Percentiles rank a stretch among this genome's conserved stretches.
These are phyloP conservation scores for Huntiella abstrusa DNA, from an alignment of 2,329 filamentous ascomycete species.

Conservation along the genomic window DNA sequence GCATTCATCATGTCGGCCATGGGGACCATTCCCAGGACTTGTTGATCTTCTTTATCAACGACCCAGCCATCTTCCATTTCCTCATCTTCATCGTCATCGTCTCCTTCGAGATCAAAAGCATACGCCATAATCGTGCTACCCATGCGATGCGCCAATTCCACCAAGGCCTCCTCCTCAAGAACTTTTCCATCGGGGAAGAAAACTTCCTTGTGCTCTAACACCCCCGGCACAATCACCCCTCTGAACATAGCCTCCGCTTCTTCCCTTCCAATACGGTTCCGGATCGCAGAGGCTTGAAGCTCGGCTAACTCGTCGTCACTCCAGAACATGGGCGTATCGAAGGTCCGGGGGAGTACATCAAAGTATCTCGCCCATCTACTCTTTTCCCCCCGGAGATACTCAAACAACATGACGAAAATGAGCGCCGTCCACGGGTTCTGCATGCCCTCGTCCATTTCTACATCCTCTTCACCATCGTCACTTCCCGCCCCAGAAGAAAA, in stretches of 20 bases:
- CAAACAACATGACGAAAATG: conserved; percentile 68
- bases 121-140: conserved; percentile 85
- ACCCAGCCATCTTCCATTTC: conserved; percentile 45
- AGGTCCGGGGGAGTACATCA: conserved; percentile 47
- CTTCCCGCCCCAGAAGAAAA: conserved; percentile 20
- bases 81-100: conserved; percentile 33
- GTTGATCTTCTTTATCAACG: conserved; percentile 38
- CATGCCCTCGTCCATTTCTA: conserved; percentile 18
- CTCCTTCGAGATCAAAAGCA: conserved; percentile 59
- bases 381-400: conserved; percentile 36
- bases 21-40: conserved; percentile 69
- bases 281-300: conserved; percentile 60
- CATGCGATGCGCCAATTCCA: conserved; percentile 52
- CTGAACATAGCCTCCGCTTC: conserved; percentile 53
- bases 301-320: conserved; percentile 45
- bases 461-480: conserved; percentile 16
- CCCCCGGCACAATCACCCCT: conserved; percentile 29
- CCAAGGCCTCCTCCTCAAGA: conserved; percentile 26
- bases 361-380: conserved; percentile 69
- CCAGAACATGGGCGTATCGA: conserved; percentile 91
- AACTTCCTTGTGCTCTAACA: conserved; percentile 25
- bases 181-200: conserved; percentile 25
- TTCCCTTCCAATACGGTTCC: conserved; percentile 55
- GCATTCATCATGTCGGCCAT: conserved; percentile 82
- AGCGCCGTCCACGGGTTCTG: conserved; percentile 36